Evolutionary conservation across 768 basidiomycete species (phyloP).

Genomic region (Paxillus rubicundulus): DNA sequence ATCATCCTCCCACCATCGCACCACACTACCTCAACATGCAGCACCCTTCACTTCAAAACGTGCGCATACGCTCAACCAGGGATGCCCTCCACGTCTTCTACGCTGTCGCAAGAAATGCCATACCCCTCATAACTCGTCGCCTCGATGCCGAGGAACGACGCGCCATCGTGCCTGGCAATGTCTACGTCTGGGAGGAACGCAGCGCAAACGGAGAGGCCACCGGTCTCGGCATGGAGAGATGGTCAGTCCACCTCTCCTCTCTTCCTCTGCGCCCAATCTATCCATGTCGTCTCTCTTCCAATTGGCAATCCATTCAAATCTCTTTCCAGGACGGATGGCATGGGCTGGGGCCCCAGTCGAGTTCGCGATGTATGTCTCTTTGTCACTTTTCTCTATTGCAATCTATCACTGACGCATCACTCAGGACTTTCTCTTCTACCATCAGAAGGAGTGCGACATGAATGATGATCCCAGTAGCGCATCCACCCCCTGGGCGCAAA

Average conservation of each 20-base stretch:
- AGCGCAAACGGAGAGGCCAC: constrained; percentile 79
- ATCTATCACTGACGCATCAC: constrained; percentile 6
- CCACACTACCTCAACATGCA: constrained; percentile 50
- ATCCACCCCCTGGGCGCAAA: constrained; percentile 72
- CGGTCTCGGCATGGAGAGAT: constrained; percentile 84
- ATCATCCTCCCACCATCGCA: constrained; percentile 23
- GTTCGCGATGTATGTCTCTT: constrained; percentile 45
- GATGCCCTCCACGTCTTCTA: constrained; percentile 83
- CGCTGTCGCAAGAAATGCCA: constrained; percentile 63
- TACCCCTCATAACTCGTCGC: constrained; percentile 77
- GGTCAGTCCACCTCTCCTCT: constrained; percentile 39
- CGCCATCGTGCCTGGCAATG: constrained; percentile 70
- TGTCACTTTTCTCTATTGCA: neutral
- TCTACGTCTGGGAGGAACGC: constrained; percentile 88
- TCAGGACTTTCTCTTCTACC: constrained; percentile 57
- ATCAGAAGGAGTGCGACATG: constrained; percentile 46
- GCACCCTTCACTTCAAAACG: constrained; percentile 69
- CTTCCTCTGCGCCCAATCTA: neutral
- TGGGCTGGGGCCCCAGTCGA: constrained; percentile 84
- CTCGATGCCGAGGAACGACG: constrained; percentile 81
- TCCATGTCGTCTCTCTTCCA: neutral
- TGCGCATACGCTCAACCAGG: constrained; percentile 73
- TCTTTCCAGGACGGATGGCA: constrained; percentile 52
- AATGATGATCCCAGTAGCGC: constrained; percentile 40
- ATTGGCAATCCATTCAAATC: neutral